Evolutionary conservation across 148 eudicot species (phyloP).

Genomic region (Suaeda aralocaspica): DNA sequence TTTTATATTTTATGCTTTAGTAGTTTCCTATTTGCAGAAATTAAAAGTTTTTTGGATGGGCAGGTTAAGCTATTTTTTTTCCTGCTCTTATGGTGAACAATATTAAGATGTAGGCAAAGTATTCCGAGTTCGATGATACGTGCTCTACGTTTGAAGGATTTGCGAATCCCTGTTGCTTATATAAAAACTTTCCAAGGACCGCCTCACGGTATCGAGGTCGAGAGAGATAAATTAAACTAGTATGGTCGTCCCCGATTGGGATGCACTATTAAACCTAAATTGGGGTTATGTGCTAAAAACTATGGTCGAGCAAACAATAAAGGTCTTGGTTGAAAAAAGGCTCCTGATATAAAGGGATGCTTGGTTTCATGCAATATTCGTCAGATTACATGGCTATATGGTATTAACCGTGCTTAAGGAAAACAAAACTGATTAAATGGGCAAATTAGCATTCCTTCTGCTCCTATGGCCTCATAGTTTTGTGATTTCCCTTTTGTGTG

Average conservation of each 20-base stretch:
- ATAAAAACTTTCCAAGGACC: too few species aligned
- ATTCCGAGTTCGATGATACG: too few species aligned
- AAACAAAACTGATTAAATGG: not conserved
- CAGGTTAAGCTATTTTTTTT: not conserved
- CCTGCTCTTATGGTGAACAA: not conserved
- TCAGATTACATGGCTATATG: not conserved
- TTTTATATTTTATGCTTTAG: not conserved
- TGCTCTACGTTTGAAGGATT: too few species aligned
- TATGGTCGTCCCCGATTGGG: too few species aligned
- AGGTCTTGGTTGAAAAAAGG: too few species aligned
- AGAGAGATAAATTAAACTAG: too few species aligned
- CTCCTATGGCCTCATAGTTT: not conserved
- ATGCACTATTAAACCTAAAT: too few species aligned
- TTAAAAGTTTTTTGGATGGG: not conserved
- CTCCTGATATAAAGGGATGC: not conserved
- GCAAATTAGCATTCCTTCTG: not conserved
- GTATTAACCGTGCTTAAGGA: not conserved
- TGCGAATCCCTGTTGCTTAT: too few species aligned
- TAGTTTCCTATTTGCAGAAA: not conserved
- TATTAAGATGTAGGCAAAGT: not conserved
- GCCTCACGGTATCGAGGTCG: too few species aligned
- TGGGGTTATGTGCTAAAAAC: too few species aligned
- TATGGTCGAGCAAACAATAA: too few species aligned
- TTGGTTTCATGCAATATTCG: not conserved
- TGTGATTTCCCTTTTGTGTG: not conserved